Evolutionary conservation across 257 asterid genomes (phyloP).

Genomic region (Ligustrum vulgare): DNA sequence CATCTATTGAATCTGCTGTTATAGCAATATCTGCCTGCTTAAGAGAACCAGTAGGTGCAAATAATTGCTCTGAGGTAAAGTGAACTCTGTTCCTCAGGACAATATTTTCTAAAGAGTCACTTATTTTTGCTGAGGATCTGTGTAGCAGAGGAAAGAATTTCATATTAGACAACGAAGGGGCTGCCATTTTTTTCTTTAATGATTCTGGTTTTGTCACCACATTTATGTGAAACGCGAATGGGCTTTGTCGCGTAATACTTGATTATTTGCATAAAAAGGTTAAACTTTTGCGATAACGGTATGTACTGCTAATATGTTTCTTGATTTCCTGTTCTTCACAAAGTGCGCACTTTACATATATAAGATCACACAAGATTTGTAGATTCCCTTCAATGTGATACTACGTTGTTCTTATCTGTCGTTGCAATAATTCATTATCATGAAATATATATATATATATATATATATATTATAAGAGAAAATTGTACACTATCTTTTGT

Average conservation of each 20-base stretch:
- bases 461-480: too few species aligned
- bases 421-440: too few species aligned
- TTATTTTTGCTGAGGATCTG: background rate
- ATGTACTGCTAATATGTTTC: background rate
- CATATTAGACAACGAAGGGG: conserved; percentile 7
- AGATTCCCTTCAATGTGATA: too few species aligned
- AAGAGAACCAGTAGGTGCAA: conserved; percentile 73
- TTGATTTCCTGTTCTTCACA: background rate
- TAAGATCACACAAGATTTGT: too few species aligned
- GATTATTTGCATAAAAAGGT: background rate
- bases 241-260: background rate
- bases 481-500: too few species aligned
- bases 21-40: conserved; percentile 74
- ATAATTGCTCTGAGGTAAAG: conserved; percentile 71
- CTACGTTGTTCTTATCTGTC: too few species aligned
- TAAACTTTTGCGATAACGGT: background rate
- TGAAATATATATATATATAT: too few species aligned
- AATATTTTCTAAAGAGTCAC: background rate
- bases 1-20: conserved; percentile 89
- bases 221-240: conserved; percentile 11
- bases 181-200: background rate
- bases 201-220: background rate
- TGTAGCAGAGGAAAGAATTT: background rate
- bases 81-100: conserved; percentile 19
- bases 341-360: background rate